phyloP scores from a whole-genome alignment of 2,329 filamentous ascomycete genomes.

The Fusarium neocosmosporiellum region DNA sequence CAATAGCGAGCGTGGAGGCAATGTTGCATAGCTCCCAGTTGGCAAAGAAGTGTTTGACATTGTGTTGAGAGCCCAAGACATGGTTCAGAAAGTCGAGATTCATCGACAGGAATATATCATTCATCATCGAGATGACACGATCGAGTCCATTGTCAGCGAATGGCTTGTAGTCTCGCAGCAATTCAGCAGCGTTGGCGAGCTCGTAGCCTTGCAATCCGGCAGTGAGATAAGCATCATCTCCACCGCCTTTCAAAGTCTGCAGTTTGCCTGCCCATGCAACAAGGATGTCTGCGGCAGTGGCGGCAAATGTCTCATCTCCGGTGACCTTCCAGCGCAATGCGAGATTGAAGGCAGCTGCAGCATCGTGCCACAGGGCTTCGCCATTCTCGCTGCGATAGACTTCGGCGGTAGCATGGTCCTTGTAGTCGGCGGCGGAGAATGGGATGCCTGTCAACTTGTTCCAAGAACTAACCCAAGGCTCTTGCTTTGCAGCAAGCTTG shows the following conservation, averaged over 20 bases:
- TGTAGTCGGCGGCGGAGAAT: conserved; percentile 1
- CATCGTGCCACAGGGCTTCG: conserved; percentile 22
- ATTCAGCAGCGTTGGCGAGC: not conserved
- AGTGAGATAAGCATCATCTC: not conserved
- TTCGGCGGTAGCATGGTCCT: not conserved
- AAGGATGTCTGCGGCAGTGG: not conserved
- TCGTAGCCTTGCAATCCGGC: not conserved
- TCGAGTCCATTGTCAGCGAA: not conserved
- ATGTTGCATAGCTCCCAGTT: not conserved
- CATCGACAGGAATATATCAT: not conserved
- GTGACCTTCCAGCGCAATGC: not conserved
- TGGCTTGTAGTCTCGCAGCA: not conserved
- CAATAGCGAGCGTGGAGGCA: not conserved
- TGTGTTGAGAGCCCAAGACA: not conserved
- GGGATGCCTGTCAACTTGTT: conserved; percentile 14
- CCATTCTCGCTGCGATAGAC: conserved; percentile 10
- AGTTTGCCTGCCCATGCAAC: not conserved
- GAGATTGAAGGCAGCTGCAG: conserved; percentile 23
- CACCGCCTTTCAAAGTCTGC: not conserved
- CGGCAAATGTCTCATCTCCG: not conserved
- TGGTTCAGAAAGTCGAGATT: not conserved
- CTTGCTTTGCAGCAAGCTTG: conserved; percentile 7
- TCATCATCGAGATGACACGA: not conserved
- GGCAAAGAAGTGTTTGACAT: not conserved
- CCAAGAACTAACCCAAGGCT: conserved; percentile 22